Conservation (phyloP, 225 moss, liverwort and hornwort species). For the Sphagnum contortum region DNA sequence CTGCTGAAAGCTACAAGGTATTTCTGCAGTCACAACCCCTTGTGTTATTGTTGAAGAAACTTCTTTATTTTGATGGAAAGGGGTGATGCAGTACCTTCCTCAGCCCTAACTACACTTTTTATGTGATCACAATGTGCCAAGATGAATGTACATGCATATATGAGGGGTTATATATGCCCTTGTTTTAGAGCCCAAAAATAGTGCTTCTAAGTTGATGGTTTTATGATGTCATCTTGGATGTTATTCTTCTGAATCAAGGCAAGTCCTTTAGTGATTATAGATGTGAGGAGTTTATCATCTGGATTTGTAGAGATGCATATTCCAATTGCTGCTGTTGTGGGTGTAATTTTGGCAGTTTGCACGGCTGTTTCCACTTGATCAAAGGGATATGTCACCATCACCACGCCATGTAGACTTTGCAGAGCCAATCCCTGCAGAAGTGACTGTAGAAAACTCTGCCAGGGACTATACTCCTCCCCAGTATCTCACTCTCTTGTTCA, state of each 20-base stretch:
- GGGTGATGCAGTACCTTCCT: not conserved
- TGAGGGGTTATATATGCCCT: no score
- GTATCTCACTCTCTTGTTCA: slow-evolving; percentile 67
- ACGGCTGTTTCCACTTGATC: slow-evolving; percentile 63
- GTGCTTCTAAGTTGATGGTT: no score
- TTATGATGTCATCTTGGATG: no score
- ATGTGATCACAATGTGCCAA: no score
- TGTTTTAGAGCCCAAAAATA: no score
- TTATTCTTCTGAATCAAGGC: no score
- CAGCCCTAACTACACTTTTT: no score
- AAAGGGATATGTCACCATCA: slow-evolving; percentile 57
- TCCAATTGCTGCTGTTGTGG: no score
- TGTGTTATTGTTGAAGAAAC: not conserved
- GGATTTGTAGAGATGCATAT: no score
- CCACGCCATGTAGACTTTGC: slow-evolving; percentile 47
- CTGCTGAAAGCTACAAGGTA: slow-evolving; percentile 77
- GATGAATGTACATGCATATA: no score
- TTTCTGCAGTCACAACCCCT: not conserved
- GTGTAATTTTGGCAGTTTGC: slow-evolving; percentile 40
- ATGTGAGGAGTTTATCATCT: no score
- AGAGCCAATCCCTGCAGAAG: slow-evolving; percentile 34
- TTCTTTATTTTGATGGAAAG: not conserved
- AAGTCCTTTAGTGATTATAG: no score
- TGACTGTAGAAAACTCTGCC: slow-evolving; percentile 44
- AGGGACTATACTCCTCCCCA: slow-evolving; percentile 56